These are phyloP conservation scores for Arctium minus DNA, from an alignment of 129 eudicot species.

Conservation along the genomic window DNA sequence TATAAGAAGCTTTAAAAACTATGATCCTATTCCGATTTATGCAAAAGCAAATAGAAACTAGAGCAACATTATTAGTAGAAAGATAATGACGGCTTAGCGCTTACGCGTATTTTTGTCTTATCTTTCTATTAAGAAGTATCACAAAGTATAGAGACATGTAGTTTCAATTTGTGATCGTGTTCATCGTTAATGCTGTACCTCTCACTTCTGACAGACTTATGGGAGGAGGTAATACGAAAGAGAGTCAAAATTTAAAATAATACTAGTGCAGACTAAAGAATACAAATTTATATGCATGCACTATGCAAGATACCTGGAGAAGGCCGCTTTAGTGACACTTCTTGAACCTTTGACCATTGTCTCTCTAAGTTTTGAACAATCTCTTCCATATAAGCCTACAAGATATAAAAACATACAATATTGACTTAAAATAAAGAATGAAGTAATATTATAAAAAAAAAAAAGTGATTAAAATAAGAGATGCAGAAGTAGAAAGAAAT, in stretches of 20 bases:
- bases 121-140: background rate
- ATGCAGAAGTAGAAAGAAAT: background rate
- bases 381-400: slow-evolving; percentile 63
- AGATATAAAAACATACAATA: background rate
- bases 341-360: slow-evolving; percentile 77
- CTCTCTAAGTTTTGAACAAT: slow-evolving; percentile 54
- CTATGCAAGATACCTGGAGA: slow-evolving; percentile 55
- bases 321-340: slow-evolving; percentile 67
- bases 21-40: slow-evolving; percentile 2
- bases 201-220: background rate
- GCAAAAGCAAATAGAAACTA: background rate
- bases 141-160: background rate
- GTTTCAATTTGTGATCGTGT: background rate
- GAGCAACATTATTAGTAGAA: background rate
- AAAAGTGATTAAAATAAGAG: background rate
- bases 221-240: background rate
- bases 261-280: background rate
- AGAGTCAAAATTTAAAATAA: background rate
- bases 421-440: background rate
- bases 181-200: background rate
- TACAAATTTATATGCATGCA: background rate
- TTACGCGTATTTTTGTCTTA: background rate
- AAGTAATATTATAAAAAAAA: background rate
- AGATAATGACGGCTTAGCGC: background rate
- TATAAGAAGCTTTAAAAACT: slow-evolving; percentile 1